These are phyloP conservation scores for Corynascus novoguineensis DNA, from an alignment of 495 filamentous ascomycete genomes.

Conservation along the genomic window DNA sequence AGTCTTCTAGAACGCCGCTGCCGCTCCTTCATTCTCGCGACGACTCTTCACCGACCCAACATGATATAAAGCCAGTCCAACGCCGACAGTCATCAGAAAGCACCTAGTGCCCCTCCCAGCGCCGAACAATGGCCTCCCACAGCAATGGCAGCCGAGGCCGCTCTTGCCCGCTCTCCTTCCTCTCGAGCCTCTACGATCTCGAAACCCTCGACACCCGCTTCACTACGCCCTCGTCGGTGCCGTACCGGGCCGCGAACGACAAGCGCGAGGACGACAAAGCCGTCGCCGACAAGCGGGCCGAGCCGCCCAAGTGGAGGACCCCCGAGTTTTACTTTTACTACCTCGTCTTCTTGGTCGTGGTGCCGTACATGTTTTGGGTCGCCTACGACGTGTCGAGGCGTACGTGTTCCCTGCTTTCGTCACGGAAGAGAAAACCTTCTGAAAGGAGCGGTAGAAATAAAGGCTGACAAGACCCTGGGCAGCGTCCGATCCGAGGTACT, in stretches of 20 bases:
- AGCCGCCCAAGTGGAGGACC: conserved; percentile 71
- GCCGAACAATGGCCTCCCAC: conserved; percentile 16
- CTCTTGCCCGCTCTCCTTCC: conserved; percentile 10
- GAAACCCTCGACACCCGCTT: conserved; percentile 94
- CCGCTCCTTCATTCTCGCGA: conserved; percentile 5
- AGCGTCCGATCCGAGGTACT: conserved; percentile 80
- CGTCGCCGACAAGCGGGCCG: conserved; percentile 39
- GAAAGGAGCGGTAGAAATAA: neutral
- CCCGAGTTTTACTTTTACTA: conserved; percentile 84
- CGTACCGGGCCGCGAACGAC: conserved; percentile 49
- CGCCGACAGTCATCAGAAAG: neutral
- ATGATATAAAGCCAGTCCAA: neutral
- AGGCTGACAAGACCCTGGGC: neutral
- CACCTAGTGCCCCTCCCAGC: neutral
- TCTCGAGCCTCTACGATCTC: conserved; percentile 66
- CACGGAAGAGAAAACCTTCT: no score
- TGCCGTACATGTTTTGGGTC: conserved; percentile 89
- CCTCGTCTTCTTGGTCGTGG: conserved; percentile 55
- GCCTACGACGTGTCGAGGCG: conserved; percentile 82
- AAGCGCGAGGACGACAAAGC: conserved; percentile 27
- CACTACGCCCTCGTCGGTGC: conserved; percentile 62
- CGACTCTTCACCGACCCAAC: neutral
- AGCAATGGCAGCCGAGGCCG: conserved; percentile 2
- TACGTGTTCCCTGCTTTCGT: conserved; percentile 35
- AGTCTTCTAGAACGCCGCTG: neutral